Evolutionary conservation across 768 basidiomycete species (phyloP), one percentile per base, ranked within the genome.

Genomic region (Crepidotus variabilis): DNA sequence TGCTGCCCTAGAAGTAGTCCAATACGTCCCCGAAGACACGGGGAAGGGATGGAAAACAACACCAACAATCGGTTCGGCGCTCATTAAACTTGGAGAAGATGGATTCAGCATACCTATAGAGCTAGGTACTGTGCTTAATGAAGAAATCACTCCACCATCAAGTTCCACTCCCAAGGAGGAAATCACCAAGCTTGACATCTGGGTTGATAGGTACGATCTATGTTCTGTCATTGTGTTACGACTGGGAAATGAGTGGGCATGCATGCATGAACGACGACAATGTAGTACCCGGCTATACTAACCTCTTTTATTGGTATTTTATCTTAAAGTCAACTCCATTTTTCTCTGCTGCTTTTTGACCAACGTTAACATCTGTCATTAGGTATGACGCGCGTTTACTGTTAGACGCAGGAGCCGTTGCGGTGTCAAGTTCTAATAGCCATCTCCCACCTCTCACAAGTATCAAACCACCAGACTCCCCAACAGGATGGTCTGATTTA

Each of bases 361-460:
- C 24, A 51, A 46, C 11, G 53, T 63, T 28, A 52, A 54, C 64
- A 52, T 11, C 24, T 39, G 28, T 46, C 20, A 59, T 36, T 71
- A 94, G 93, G 74, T 91, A 90, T 70, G 91, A 94, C 63, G 84
- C 84, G 4, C 85, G 91, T 2, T 82, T 94, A 18, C 74, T 94
- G 14, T 74, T 93, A 20, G 82, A 91, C 43, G 61, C 80, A 1
- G 65, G 84, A 0, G 69, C 77, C 1, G n/a, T 35, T 7, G 16
- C 50, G 7, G 9, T 36, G 16, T 21, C 32, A 20, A 8, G 4
- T 3, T 28, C 28, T 28, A n/a, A n/a, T n/a, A 28, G 28, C 28
- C 28, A 28, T 28, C 28, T 59, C 50, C 32, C 43, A 23, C 23
- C n/a, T 28, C 34, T 16, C 28, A 8, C 1, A 46, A 39, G 10